Base-by-base conservation (phyloP, 169 alveolate species). In the Plasmodium inui region DNA sequence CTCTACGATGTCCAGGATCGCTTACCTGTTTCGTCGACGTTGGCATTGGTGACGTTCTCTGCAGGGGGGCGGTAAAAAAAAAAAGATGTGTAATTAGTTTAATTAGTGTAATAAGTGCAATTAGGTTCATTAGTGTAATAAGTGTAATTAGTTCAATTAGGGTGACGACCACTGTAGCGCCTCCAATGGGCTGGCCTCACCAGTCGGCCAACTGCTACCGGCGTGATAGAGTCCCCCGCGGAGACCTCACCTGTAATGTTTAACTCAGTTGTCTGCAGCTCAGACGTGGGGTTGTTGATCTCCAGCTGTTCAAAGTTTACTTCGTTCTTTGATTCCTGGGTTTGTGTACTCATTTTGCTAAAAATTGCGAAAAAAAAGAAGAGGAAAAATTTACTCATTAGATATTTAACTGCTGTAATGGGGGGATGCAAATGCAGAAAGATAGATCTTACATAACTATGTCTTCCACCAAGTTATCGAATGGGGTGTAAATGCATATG, bases 281-380 rank as follows among this genome's bases (percentile, higher is more conserved):
- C 93, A 10, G 32, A 17, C 17, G 28, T 17, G 1, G 30, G 53
- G 22, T 61, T 72, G 41, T 86, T 55, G 74, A 79, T 17, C 44
- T 76, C 84, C 67, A 80, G 7, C 41, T 76, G 70, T 19, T 73
- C 84, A 46, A 57, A 76, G 44, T 76, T 86, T 55, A 19, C 9
- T 61, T 41, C 81, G 32, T 78, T 86, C n/a, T 78, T 67, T 10
- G 89, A 44, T 34, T 76, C 82, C 44, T 86, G 57, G 41, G 72
- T 39, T 22, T 86, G 78, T 76, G 73, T 55, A 78, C 70, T 76
- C 41, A 86, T 86, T 86, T 86, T 86, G 71, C 93, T 86, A 46
- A 2, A 73, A 76, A 86, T 71, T 32, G 41, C 14, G 30, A 71
- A 86, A 14, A 84, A 44, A 37, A 83, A 32, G 67, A 30, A 73